Evolutionary conservation across 208 protist species (phyloP), one percentile per base, ranked within the genome.

Genomic region (Lotmaria passim): DNA sequence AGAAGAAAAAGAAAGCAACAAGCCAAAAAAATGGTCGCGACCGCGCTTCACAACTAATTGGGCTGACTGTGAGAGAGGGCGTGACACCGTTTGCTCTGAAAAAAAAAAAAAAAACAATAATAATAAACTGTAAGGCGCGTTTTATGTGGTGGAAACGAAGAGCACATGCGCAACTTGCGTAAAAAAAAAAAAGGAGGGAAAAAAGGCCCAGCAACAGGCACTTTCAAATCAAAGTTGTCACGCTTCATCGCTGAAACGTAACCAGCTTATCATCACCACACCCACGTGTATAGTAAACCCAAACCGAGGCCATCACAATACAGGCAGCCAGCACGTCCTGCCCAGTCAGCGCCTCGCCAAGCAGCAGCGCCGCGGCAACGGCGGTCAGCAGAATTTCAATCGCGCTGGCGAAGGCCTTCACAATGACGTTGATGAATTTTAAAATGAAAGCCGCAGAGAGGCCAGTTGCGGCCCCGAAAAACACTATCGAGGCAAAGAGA

Each of bases 341-440:
- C 24, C 14, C n/a, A 0, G 48, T 81, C n/a, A 91, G 50, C 8
- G 71, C 43, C 31, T 94, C 88, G 2, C 79, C 79, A 1, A 90
- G 59, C 14, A 91, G 3, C 11, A 73, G 3, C 8, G 66, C 58
- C 1, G 83, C 74, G 0, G 74, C 21, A 0, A 89, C 47, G 0
- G 85, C 62, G n/a, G 81, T 86, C 21, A 94, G 31, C 28, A 87
- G 43, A 24, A 93, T 80, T 56, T 94, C 89, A 17, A 89, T 59
- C 8, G 82, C 75, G 15, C 80, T 81, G 0, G 89, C 89, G 39
- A 92, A 82, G 14, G 79, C 73, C 78, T 93, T 94, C 2, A 90
- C 86, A 61, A 94, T 87, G 17, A 89, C 69, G 66, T 90, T 84
- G 62, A 93, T 89, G 68, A 86, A 90, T 64, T 94, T 94, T 15